Conservation (phyloP, 768 basidiomycete genomes). For the Trametes cingulata region DNA sequence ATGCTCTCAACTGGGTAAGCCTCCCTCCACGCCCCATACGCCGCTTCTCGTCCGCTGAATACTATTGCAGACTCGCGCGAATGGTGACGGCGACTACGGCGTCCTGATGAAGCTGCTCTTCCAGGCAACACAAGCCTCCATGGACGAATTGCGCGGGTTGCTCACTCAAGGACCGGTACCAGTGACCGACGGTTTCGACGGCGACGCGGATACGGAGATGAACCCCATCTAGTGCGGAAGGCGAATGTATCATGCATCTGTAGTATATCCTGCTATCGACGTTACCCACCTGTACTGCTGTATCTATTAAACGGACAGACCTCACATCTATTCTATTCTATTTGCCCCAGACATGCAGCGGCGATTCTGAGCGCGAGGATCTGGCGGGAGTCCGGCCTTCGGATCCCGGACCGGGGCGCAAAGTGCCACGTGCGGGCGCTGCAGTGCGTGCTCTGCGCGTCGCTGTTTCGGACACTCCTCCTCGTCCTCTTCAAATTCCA, state of each 20-base stretch:
- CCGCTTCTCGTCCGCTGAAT: no score
- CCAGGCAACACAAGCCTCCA: constrained; percentile 8
- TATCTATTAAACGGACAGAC: no score
- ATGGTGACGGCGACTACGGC: constrained; percentile 16
- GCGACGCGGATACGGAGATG: background rate
- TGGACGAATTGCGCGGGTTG: constrained; percentile 5
- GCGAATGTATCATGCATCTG: background rate
- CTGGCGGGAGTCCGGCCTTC: background rate
- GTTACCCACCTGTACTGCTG: background rate
- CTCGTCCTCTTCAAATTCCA: background rate
- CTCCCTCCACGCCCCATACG: no score
- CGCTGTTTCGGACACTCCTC: background rate
- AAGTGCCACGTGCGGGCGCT: background rate
- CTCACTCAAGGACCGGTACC: background rate
- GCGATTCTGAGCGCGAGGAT: background rate
- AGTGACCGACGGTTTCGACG: no score
- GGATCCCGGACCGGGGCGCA: background rate
- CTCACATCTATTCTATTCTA: background rate
- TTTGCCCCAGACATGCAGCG: background rate
- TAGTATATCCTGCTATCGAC: background rate
- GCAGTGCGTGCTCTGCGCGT: background rate
- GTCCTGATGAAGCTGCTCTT: constrained; percentile 13
- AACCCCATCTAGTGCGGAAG: background rate
- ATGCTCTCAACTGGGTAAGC: constrained; percentile 13
- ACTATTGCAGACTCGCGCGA: constrained; percentile 5